Conservation (phyloP, 2,329 filamentous ascomycete species). For the Penicillium vulpinum region DNA sequence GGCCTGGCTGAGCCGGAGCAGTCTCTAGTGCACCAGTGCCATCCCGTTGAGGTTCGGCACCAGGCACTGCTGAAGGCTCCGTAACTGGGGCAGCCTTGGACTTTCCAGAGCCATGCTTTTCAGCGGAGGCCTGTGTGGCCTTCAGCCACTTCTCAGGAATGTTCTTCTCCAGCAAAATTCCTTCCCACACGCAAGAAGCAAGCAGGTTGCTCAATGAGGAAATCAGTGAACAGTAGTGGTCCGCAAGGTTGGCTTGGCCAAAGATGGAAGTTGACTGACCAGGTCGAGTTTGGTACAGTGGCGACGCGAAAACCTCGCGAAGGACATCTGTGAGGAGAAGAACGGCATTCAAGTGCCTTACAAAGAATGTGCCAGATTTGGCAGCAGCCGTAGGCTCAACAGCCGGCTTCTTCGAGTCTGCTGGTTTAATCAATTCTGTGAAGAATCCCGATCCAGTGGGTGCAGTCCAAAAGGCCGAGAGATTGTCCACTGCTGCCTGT, state of each 20-base stretch:
- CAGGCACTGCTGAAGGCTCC: constrained; percentile 20
- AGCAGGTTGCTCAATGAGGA: constrained; percentile 75
- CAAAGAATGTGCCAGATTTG: constrained; percentile 69
- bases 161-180: constrained; percentile 70
- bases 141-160: constrained; percentile 65
- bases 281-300: constrained; percentile 64
- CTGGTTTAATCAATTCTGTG: constrained; percentile 57
- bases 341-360: constrained; percentile 74
- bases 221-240: constrained; percentile 76
- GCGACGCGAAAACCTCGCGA: constrained; percentile 68
- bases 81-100: constrained; percentile 39
- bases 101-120: constrained; percentile 41
- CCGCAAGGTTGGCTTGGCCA: constrained; percentile 75
- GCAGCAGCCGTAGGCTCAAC: constrained; percentile 39
- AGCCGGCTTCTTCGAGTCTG: constrained; percentile 20
- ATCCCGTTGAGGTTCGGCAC: constrained; percentile 28
- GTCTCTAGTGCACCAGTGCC: constrained; percentile 22
- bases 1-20: constrained; percentile 17
- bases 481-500: constrained; percentile 65
- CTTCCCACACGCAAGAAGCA: constrained; percentile 79
- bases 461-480: constrained; percentile 65
- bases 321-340: constrained; percentile 76
- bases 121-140: constrained; percentile 45
- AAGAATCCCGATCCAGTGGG: constrained; percentile 64
- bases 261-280: constrained; percentile 63